Percentiles rank a stretch among this genome's conserved stretches.
These are phyloP conservation scores for Trichoderma asperelloides DNA, from an alignment of 495 filamentous ascomycete genomes.

Conservation along the genomic window DNA sequence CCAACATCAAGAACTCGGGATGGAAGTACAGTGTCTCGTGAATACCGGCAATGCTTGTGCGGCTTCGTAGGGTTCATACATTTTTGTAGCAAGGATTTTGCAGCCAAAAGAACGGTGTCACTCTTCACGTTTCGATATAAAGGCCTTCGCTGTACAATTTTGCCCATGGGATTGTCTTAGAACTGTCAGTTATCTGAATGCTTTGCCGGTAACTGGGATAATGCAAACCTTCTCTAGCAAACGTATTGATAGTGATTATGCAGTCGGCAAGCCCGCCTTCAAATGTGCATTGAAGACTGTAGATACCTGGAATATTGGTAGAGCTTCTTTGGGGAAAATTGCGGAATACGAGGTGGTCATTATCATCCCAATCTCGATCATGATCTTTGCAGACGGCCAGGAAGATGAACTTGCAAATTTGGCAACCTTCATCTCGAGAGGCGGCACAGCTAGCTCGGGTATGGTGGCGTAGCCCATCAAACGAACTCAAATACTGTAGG, in stretches of 20 bases:
- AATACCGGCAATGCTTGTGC: neutral
- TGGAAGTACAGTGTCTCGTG: neutral
- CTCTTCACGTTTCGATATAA: neutral
- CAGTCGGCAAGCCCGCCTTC: neutral
- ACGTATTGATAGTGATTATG: neutral
- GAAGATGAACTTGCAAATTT: neutral
- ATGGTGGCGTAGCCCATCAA: neutral
- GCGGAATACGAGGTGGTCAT: neutral
- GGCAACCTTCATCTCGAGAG: neutral
- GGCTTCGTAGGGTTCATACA: neutral
- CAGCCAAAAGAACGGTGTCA: neutral
- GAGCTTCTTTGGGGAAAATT: neutral
- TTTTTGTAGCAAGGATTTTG: neutral
- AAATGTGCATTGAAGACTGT: neutral
- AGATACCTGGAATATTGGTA: neutral
- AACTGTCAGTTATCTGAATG: neutral
- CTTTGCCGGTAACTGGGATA: neutral
- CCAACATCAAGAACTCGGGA: conserved; percentile 4
- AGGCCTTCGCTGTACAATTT: neutral
- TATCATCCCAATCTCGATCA: neutral
- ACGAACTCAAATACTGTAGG: neutral
- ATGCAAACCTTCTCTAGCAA: neutral
- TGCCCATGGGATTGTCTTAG: neutral
- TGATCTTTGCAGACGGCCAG: neutral
- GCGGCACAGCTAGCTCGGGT: neutral